Evolutionary conservation across 2,329 filamentous ascomycete genomes (phyloP), one percentile per base, ranked within the genome.

Genomic region (Cyphellophora europaea): DNA sequence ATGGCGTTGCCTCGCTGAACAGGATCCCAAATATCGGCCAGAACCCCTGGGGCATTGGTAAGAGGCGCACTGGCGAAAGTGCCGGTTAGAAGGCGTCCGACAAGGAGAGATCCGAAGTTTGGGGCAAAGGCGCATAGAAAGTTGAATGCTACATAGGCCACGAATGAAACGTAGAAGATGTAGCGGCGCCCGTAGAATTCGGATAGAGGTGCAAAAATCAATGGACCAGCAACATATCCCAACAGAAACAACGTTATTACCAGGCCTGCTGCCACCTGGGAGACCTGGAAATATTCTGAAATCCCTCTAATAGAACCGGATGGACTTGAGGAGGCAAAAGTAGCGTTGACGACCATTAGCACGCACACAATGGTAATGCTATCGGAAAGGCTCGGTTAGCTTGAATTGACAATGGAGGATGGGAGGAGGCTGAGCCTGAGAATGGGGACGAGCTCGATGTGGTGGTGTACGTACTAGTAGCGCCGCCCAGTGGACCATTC

Each of bases 221-320:
- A 54, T 1, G 74, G 74, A 0, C 75, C 75, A 2, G 69, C 64
- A 13, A 78, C 71, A 49, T 79, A 82, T 5, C 76, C 77, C 28
- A 80, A 61, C 5, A 82, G 61, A 44, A 74, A 82, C 12, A 76
- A 63, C 0, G 76, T 78, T 19, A 79, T 75, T 5, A 75, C 77
- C 2, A 82, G 56, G 2, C 61, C 62, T 0, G 66, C 65, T 2
- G 58, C 67, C 39, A 66, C 63, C 5, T 37, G 42, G 0, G 68
- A 72, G 2, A 76, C 60, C 11, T 54, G 44, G 35, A 75, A 71
- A 11, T 64, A 51, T 38, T 61, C 40, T 2, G 58, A 51, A 28
- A 71, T 68, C 28, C 63, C 40, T 6, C 54, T 33, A 11, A 60
- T 43, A 41, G 47, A 54, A 2, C 54, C 60, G 25, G 58, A 64